Base-by-base conservation (phyloP, 441 rosid genomes). In the Erodium trifolium region DNA sequence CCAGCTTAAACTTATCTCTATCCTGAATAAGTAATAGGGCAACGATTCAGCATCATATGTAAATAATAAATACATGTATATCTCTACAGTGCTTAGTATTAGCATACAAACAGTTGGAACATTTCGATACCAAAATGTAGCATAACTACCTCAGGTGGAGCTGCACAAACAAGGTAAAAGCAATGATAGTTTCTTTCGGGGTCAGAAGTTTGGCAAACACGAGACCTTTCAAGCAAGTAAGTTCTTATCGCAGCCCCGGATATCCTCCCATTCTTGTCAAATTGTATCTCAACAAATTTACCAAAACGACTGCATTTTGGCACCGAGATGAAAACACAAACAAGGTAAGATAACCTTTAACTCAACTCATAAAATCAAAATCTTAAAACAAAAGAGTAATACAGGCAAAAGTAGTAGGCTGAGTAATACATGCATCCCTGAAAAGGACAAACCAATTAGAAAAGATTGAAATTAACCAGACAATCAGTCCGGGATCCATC, bases 121-220 rank as follows among this genome's bases (percentile, higher is more conserved):
- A 41, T 41, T 41, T 41, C 12, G 12, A 41, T 41, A 0, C 45
- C 45, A 41, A 34, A 64, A 65, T 55, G 49, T 68, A 49, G 76
- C 70, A 78, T 70, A 75, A 82, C 70, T 83, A 95, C 99, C 98
- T 95, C 99, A 31, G 82, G 89, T 23, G 98, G 98, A 63, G 98
- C 97, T 41, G 98, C 89, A 86, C 99, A 95, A 13, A 95, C 91
- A 70, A 92, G 90, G 84, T 95, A 95, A 83, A 95, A 95, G 74
- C 98, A 92, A 67, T 95, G 99, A 71, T 95, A 95, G 77, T 92
- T 95, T 85, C 99, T 91, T 82, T 96, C 99, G 74, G 99, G 99
- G 75, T 86, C 84, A 68, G 97, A 91, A 81, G 89, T 83, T 84
- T 96, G 98, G 90, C 99, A 96, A 78, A 96, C 99, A 75, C 98